Evolutionary conservation across 345 rosid genomes (phyloP).

Genomic region (Schrenkiella parvula): DNA sequence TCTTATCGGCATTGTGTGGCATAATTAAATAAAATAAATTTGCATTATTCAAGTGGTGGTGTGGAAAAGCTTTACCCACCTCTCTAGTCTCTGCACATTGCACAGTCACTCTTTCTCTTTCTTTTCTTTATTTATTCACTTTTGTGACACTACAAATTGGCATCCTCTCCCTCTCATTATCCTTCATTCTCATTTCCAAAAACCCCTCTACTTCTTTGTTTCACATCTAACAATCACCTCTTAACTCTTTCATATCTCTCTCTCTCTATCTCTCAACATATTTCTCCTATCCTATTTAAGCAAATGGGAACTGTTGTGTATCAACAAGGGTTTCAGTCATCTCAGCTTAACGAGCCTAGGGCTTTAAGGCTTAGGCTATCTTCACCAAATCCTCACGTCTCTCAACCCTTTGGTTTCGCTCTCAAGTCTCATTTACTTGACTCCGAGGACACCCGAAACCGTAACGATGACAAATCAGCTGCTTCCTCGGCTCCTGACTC

Average conservation of each 20-base stretch:
- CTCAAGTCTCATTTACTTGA: slow-evolving; percentile 38
- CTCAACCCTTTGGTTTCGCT: slow-evolving; percentile 41
- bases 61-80: slow-evolving; percentile 38
- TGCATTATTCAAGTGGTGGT: slow-evolving; percentile 36
- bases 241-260: slow-evolving; percentile 25
- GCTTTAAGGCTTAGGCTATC: slow-evolving; percentile 57
- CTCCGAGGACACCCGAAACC: slow-evolving; percentile 26
- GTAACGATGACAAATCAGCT: neutral
- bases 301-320: slow-evolving; percentile 65
- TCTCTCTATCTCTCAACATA: slow-evolving; percentile 2
- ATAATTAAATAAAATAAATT: neutral
- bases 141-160: slow-evolving; percentile 37
- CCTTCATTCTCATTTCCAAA: slow-evolving; percentile 35
- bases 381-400: slow-evolving; percentile 41
- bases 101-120: slow-evolving; percentile 27
- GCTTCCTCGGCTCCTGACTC: slow-evolving; percentile 29
- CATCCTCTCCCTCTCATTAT: slow-evolving; percentile 31
- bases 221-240: slow-evolving; percentile 11
- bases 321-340: slow-evolving; percentile 59
- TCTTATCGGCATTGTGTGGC: slow-evolving; percentile 24
- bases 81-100: slow-evolving; percentile 29
- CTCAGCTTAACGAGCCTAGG: slow-evolving; percentile 52
- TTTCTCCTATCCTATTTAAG: neutral
- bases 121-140: slow-evolving; percentile 26
- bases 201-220: slow-evolving; percentile 21